Base-by-base conservation (phyloP, 345 rosid species). In the Gossypioides kirkii region DNA sequence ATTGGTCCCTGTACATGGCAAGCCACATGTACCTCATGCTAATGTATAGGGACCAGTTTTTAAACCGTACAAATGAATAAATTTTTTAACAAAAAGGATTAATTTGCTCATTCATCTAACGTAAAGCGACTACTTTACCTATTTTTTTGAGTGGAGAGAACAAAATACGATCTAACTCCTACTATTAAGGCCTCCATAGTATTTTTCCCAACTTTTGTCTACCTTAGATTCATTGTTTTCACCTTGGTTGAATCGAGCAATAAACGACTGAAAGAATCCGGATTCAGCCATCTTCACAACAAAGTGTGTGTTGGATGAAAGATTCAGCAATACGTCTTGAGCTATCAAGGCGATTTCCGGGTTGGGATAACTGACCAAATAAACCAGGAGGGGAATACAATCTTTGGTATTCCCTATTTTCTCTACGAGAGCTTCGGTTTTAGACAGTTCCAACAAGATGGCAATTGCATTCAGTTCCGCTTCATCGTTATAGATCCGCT, bases 221-320 rank as follows among this genome's bases (percentile, higher is more conserved):
- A 28, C 26, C 5, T 20, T 42, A 8, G 17, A 32, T 77, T 61
- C 43, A 32, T 49, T 61, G 16, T 46, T 36, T 32, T 61, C 73
- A 86, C 89, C 87, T 82, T 80, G 74, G 70, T 70, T 86, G 73
- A 84, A 86, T 71, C 82, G 82, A 68, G 77, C 53, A 61, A 84
- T 73, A 72, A 82, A 82, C 49, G 84, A 81, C 55, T 54, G 71
- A 65, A 77, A 79, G 68, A 79, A 62, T 52, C 86, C 87, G 62
- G 80, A 75, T 79, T 82, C 82, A 0, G 90, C 87, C 86, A 79
- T 86, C 76, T 81, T 82, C 69, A 84, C 87, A 0, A 74, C 77
- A 32, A 84, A 86, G 77, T 81, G 87, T 10, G 80, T 74, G 77
- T 79, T 86, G 52, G 72, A 76, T 23, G 87, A 84, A 76, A 86